Evolutionary conservation across 768 basidiomycete genomes (phyloP).

Genomic region (Pleurotus salmoneostramineus): DNA sequence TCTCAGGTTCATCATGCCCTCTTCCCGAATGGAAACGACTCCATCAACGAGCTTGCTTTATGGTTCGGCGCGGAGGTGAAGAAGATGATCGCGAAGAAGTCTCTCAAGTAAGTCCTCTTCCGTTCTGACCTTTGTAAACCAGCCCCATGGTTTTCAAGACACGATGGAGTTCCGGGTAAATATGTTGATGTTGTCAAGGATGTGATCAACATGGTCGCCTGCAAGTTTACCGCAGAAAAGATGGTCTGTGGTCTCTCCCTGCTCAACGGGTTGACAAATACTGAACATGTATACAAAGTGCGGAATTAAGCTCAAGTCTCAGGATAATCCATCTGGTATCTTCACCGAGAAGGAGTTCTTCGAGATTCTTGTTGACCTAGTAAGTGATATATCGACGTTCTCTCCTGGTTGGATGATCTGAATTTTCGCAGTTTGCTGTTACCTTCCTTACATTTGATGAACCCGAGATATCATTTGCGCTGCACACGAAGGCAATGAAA

Average conservation of each 20-base stretch:
- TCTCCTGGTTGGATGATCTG: neutral
- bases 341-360: conserved; percentile 45
- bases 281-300: neutral
- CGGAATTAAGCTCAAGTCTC: conserved; percentile 43
- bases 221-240: conserved; percentile 35
- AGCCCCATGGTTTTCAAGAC: conserved; percentile 7
- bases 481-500: conserved; percentile 23
- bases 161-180: conserved; percentile 24
- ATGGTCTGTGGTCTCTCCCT: conserved; percentile 21
- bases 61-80: neutral
- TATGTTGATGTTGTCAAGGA: conserved; percentile 45
- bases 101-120: neutral
- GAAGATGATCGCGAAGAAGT: neutral
- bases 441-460: conserved; percentile 10
- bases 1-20: neutral
- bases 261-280: neutral
- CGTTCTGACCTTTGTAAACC: neutral
- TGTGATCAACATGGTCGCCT: conserved; percentile 39
- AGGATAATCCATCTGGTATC: conserved; percentile 34
- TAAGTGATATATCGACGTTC: conserved; percentile 12
- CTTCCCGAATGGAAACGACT: neutral
- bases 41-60: neutral
- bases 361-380: conserved; percentile 33
- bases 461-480: conserved; percentile 28
- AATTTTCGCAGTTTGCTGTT: neutral